Evolutionary conservation across 129 eudicot species (phyloP).

Genomic region (Cynara cardunculus): DNA sequence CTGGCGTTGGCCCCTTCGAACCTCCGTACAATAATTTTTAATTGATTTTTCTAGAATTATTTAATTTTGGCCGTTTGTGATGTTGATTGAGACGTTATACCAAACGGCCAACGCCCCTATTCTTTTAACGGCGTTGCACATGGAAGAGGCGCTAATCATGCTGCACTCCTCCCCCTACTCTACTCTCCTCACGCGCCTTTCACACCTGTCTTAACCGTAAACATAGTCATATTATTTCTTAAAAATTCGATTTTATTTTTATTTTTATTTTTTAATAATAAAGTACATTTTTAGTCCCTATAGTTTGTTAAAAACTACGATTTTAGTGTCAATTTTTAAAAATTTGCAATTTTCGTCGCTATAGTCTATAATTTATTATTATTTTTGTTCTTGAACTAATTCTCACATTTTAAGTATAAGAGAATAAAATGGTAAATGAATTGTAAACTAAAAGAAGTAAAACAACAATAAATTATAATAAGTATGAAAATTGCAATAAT

Average conservation of each 20-base stretch:
- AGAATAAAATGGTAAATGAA: no score
- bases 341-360: no score
- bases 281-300: no score
- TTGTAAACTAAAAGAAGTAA: no score
- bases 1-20: constrained; percentile 27
- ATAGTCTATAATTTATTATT: no score
- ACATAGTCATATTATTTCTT: background rate
- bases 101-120: constrained; percentile 22
- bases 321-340: no score
- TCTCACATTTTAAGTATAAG: no score
- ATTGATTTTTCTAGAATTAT: background rate
- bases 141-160: background rate
- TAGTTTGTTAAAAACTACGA: no score
- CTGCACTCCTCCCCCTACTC: background rate
- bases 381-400: no score
- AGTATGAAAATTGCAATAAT: no score
- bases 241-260: background rate
- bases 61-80: constrained; percentile 23
- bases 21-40: background rate
- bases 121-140: background rate
- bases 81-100: constrained; percentile 58
- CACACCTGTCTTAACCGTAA: background rate
- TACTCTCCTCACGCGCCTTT: background rate
- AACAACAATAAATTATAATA: no score
- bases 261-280: no score